Base-by-base conservation (phyloP, 768 basidiomycete species). In the Tricholoma sp. region DNA sequence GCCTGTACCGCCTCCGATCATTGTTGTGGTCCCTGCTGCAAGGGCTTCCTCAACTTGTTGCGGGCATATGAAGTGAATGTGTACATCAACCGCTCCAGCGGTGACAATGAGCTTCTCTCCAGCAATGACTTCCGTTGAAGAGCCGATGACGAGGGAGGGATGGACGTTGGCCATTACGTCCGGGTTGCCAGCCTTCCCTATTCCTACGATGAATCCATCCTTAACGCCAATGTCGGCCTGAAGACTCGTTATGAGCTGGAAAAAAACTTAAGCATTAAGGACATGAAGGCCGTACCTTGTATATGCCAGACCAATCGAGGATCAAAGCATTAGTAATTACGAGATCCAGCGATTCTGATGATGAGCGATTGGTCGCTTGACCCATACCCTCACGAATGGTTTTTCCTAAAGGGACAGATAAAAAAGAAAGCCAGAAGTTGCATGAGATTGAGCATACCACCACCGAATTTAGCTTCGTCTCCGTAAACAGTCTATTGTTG, bases 161-260 rank as follows among this genome's bases (percentile, higher is more conserved):
- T 88, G 77, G 27, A 98, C 88, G 37, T 79, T 79, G 9, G 84
- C 83, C 93, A 97, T 97, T 54, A 89, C 78, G 66, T 98, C 94
- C 3, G 94, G 94, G 70, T 98, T 99, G 1, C 97, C 97, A 8
- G 94, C 91, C 71, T 99, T 98, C n/a, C 96, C 97, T 52, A 98
- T 88, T 0, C 89, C 94, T 11, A 77, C 78, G 59, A 98, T 98
- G 35, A 74, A 63, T 0, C 95, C 95, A 55, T 83, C 68, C 71
- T 89, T 94, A 55, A 99, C 79, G 24, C 97, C 96, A 52, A 99
- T 92, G 66, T 98, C 97, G 18, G 96, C 96, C 91, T 97, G 66
- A 2, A 61, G 49, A 43, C 12, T 16, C 27, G 1, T 29, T 31
- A 27, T 27, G 21, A 39, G 49, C 19, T 41, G 7, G n/a, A n/a